Percentiles rank a stretch among this genome's conserved stretches.
phyloP scores from a whole-genome alignment of 495 filamentous ascomycete genomes.

The Penicillium psychrofluorescens region DNA sequence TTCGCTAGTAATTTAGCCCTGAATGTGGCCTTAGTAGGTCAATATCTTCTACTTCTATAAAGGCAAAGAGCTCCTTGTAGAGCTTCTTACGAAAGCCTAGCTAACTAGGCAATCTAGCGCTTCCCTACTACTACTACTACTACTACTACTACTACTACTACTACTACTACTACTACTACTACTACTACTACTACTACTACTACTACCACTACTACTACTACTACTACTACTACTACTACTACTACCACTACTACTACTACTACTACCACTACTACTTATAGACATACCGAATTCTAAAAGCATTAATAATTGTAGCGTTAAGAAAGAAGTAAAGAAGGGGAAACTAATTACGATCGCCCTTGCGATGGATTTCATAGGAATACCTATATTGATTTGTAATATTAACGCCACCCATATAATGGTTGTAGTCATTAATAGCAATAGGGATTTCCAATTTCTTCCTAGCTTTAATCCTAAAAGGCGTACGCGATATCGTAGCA shows the following conservation, averaged over 20 bases:
- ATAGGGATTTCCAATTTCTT: conserved; percentile 1
- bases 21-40: not conserved
- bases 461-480: not conserved
- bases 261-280: conserved; percentile 1
- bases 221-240: too few species aligned
- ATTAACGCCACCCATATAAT: conserved; percentile 20
- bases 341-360: conserved; percentile 5
- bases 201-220: too few species aligned
- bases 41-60: not conserved
- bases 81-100: conserved; percentile 1
- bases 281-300: conserved; percentile 1
- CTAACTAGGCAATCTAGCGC: not conserved
- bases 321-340: conserved; percentile 18
- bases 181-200: too few species aligned
- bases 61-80: not conserved
- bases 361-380: conserved; percentile 13
- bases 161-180: too few species aligned
- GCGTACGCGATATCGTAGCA: not conserved
- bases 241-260: too few species aligned
- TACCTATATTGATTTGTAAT: conserved; percentile 13
- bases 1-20: not conserved
- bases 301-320: conserved; percentile 11
- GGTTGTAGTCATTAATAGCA: conserved; percentile 22
- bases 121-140: not conserved
- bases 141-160: too few species aligned